phyloP scores from a whole-genome alignment of 768 basidiomycete species.

The Kwoniella heveanensis region DNA sequence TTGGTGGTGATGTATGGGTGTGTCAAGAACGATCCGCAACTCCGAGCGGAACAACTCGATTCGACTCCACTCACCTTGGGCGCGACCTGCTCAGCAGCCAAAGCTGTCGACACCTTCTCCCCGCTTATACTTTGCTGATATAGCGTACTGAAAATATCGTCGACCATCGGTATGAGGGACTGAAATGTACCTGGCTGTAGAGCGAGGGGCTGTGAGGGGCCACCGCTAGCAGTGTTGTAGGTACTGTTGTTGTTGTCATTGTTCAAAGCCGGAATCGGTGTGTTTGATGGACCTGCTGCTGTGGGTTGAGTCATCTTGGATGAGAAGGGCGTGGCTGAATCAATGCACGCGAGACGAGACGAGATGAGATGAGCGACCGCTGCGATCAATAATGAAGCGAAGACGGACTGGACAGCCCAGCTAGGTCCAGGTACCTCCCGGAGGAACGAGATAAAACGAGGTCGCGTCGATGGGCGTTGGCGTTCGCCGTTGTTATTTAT shows the following conservation, averaged over 20 bases:
- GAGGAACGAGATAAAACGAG: too few relatives aligned
- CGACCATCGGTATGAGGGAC: conserved; percentile 36
- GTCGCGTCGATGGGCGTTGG: too few relatives aligned
- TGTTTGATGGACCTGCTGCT: neutral
- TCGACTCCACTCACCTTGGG: conserved; percentile 16
- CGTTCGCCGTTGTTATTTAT: too few relatives aligned
- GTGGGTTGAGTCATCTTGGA: neutral
- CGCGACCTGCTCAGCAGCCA: conserved; percentile 16
- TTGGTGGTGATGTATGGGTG: too few relatives aligned
- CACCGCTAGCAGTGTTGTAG: neutral
- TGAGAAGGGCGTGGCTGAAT: too few relatives aligned
- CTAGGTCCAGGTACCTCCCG: too few relatives aligned
- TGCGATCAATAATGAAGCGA: too few relatives aligned
- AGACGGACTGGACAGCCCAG: too few relatives aligned
- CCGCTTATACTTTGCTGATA: conserved; percentile 14
- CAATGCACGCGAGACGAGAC: neutral
- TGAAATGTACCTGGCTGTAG: conserved; percentile 34
- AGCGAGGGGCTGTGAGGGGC: neutral
- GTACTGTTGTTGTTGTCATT: neutral
- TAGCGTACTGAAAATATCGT: conserved; percentile 29
- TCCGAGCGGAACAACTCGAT: too few relatives aligned
- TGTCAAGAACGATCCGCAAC: too few relatives aligned
- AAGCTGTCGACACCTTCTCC: conserved; percentile 7
- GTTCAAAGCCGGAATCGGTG: neutral
- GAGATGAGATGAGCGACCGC: too few relatives aligned